Evolutionary conservation across 371 early-diverging fungal species (phyloP), one percentile per base, ranked within the genome.

Genomic region (Batkoa obscura): DNA sequence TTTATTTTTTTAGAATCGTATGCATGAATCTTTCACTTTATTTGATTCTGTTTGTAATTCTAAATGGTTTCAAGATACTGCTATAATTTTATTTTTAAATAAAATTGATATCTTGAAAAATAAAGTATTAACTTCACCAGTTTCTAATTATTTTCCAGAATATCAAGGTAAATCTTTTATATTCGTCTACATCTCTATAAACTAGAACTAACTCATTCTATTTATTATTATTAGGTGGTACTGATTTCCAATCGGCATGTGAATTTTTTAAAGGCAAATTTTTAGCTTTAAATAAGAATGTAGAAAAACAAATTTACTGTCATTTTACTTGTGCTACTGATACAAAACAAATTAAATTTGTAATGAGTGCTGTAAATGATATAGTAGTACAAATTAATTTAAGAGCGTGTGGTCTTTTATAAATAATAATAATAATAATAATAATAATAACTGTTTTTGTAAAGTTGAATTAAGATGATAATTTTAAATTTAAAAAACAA

Each of bases 241-340:
- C 84, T 57, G 75, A 80, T 54, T 87, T 78, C 59, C 88, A 90
- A 37, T 68, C 71, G 2, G 86, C 87, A 1, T 83, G 81, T 51
- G 83, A 88, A 58, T 95, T 81, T 66, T 80, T 95, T 61, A 71
- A 85, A 35, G 75, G 81, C 59, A 82, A 83, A 45, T 93, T 92
- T 65, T 76, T 88, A 37, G 72, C 76, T 32, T 66, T 93, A 43
- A 88, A 88, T 67, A 73, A 84, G 63, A 78, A 83, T 3, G 84
- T 84, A 34, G 67, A 73, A 50, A 93, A 88, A 68, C 87, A 86
- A 66, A 79, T 90, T 53, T 90, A 88, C 68, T 78, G 90, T 50
- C 93, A 92, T 70, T 89, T 90, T 62, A 95, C 96, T 10, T 94
- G 92, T 64, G 95, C 95, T 2, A 95, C 95, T 8, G 96, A 95